These are phyloP conservation scores for Tagetes patula DNA, from an alignment of 129 eudicot species.

Conservation along the genomic window DNA sequence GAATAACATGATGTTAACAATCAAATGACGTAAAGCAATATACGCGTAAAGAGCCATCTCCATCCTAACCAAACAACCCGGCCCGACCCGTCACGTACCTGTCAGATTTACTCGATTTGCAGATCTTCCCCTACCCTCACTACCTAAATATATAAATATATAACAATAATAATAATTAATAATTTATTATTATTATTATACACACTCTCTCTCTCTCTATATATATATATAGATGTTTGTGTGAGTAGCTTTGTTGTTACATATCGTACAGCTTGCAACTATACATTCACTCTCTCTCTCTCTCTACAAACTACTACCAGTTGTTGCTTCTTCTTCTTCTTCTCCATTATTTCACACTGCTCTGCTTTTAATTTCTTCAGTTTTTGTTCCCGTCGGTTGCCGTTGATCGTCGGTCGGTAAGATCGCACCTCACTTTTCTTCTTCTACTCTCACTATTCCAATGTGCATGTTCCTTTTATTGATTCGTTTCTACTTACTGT, in stretches of 20 bases:
- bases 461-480: slow-evolving; percentile 21
- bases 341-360: slow-evolving; percentile 18
- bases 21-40: slow-evolving; percentile 2
- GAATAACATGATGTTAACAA: background rate
- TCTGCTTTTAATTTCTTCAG: slow-evolving; percentile 13
- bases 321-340: slow-evolving; percentile 26
- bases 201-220: slow-evolving; percentile 9
- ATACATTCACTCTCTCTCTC: slow-evolving; percentile 35
- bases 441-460: background rate
- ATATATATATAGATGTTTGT: background rate
- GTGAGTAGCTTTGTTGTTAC: slow-evolving; percentile 11
- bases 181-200: background rate
- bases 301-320: slow-evolving; percentile 27
- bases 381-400: slow-evolving; percentile 24
- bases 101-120: slow-evolving; percentile 31
- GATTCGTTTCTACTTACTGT: slow-evolving; percentile 13
- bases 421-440: slow-evolving; percentile 20
- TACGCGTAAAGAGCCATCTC: slow-evolving; percentile 3
- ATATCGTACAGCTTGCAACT: slow-evolving; percentile 29
- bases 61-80: slow-evolving; percentile 27
- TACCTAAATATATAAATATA: background rate
- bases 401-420: slow-evolving; percentile 34
- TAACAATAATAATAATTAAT: background rate
- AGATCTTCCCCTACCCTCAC: slow-evolving; percentile 17
- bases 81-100: slow-evolving; percentile 23